Conservation (phyloP, 805 yeast genomes). For the Monosporozyma siamensis region DNA sequence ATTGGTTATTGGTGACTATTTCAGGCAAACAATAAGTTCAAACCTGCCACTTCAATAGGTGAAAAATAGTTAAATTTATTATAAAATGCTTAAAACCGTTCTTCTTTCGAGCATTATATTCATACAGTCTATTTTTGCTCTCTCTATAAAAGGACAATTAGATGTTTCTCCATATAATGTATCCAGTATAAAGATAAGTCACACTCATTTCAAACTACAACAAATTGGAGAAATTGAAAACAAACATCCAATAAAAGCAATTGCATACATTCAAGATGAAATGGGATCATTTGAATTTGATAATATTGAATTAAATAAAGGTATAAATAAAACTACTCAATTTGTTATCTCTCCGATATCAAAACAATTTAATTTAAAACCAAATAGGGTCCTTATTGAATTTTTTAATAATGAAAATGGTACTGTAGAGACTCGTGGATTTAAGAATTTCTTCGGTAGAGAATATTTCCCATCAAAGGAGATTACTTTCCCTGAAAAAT, state of each 20-base stretch:
- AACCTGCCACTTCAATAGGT: no score
- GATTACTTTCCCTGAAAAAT: constrained; percentile 23
- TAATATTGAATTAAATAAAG: constrained; percentile 21
- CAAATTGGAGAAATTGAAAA: constrained; percentile 20
- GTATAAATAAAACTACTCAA: constrained; percentile 20
- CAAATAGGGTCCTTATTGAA: constrained; percentile 27
- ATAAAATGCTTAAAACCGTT: background rate
- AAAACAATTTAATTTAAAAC: constrained; percentile 26
- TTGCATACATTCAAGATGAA: constrained; percentile 9
- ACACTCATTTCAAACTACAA: constrained; percentile 19
- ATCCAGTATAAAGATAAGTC: constrained; percentile 14
- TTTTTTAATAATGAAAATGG: constrained; percentile 15
- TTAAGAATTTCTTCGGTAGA: constrained; percentile 26
- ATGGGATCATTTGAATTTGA: constrained; percentile 24
- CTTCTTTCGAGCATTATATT: background rate
- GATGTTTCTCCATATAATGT: constrained; percentile 15
- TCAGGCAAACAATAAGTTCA: no score
- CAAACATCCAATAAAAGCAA: constrained; percentile 9
- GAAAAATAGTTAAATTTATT: no score
- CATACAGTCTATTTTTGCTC: constrained; percentile 7
- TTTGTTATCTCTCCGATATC: constrained; percentile 25
- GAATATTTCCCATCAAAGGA: constrained; percentile 30
- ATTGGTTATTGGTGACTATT: no score
- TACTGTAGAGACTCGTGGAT: constrained; percentile 16
- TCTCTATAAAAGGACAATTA: constrained; percentile 24